Base-by-base conservation (phyloP, 1,139 yeast species). In the Geotrichum phurueaensis region DNA sequence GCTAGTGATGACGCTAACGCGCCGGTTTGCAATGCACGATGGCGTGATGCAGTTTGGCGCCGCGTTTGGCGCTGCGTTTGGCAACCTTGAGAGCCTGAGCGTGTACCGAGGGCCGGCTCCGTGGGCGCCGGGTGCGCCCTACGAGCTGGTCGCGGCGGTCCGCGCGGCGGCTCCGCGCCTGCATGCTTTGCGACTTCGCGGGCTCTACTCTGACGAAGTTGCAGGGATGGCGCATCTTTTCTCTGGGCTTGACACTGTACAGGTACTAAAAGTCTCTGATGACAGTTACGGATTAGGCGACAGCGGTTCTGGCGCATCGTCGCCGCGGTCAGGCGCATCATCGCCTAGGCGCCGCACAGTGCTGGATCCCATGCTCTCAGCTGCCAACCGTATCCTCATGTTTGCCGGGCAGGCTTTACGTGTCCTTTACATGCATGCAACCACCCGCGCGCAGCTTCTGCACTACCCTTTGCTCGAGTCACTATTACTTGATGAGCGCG, bases 51-150 rank as follows among this genome's bases (percentile, higher is more conserved):
- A 43, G 43, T n/a, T 39, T 15, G 20, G 45, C 6, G 6, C 12
- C 18, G 47, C 51, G 10, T 22, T 39, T 15, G 20, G 45, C 6
- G 6, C 12, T 6, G 47, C 51, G 10, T 22, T 54, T 22, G 13
- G 18, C 5, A 15, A 23, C 20, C 23, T 53, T 6, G 57, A 49
- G n/a, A 27, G 23, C 13, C 22, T 57, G 18, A 47, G 25, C 12
- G 23, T 57, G 20, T 22, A 53, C 36, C 53, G 60, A 18, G 60
- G 60, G 5, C 60, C 60, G 9, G 43, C 51, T 3, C 60, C 60
- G 5, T 57, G 60, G 60, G 57, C 60, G 6, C 60, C 49, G 15
- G 54, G 39, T 36, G 53, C 33, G 13, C 50, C 52, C 13, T 36
- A 27, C 31, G 57, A 57, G 33, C 48, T 57, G 12, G 52, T 57